Base-by-base conservation (phyloP, 805 yeast genomes). In the Pichia pseudocactophila region DNA sequence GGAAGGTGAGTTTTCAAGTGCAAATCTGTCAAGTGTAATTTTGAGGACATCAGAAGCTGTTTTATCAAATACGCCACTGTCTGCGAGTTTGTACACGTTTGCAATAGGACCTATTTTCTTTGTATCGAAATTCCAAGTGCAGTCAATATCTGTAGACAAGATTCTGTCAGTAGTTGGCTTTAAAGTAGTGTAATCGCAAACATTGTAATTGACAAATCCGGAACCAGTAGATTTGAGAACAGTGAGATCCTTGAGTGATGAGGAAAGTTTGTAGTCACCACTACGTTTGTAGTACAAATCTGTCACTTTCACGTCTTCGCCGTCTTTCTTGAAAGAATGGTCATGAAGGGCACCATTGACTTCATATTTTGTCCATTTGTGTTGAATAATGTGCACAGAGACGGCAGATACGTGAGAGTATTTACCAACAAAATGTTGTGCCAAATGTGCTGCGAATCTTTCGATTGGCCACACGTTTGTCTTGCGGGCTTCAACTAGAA, bases 181-280 rank as follows among this genome's bases (percentile, higher is more conserved):
- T 61, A 89, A 76, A 37, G 89, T 88, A 51, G 97, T 89, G 75
- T 76, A 85, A 61, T 89, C 96, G 66, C 95, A 87, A 43, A 69
- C 69, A 67, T 86, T 72, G 73, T 70, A 89, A 41, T 92, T 95
- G 65, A 83, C 80, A 69, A 89, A 89, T 83, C 83, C 85, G 30
- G 96, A 87, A 16, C 90, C 90, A 18, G 97, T 89, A 27, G 92
- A 80, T 66, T 89, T 89, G 61, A 86, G 75, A 25, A 86, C 90
- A 4, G 90, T 84, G 58, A 86, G 70, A 54, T 80, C 90, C 63
- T 81, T 78, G 57, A 86, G 70, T 31, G 84, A 76, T 5, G 92
- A 80, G n/a, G 71, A 62, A 48, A 89, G 62, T 34, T 63, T 59
- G 64, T 71, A 80, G 47, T 76, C 76, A 33, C 80, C 74, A 20